Evolutionary conservation across 345 rosid genomes (phyloP).

Genomic region (Populus euphratica): DNA sequence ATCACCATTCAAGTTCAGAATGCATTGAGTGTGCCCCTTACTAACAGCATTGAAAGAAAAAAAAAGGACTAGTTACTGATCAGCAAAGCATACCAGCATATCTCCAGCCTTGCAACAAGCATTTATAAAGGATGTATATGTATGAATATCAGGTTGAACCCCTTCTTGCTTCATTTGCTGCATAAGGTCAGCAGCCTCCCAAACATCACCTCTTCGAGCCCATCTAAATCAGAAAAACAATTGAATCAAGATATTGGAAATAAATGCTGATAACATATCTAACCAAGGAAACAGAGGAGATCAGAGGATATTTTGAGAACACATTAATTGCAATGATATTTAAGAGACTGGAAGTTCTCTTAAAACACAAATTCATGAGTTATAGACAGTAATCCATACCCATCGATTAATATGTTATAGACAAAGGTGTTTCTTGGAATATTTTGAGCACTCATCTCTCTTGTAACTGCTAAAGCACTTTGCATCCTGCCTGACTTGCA

Average conservation of each 20-base stretch:
- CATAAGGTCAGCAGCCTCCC: constrained; percentile 97
- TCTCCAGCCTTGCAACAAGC: constrained; percentile 98
- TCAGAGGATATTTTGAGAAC: neutral
- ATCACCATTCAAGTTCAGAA: neutral
- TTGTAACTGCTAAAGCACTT: constrained; percentile 92
- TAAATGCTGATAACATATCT: neutral
- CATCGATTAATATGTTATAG: constrained; percentile 88
- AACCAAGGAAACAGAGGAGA: neutral
- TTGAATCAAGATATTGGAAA: neutral
- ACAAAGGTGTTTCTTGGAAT: constrained; percentile 75
- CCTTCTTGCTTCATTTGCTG: constrained; percentile 88
- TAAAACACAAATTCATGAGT: constrained; percentile 2
- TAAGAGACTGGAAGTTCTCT: neutral
- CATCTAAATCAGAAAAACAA: constrained; percentile 43
- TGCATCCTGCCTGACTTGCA: constrained; percentile 99
- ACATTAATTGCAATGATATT: neutral
- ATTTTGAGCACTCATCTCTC: constrained; percentile 78
- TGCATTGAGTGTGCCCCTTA: neutral
- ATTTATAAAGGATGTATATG: constrained; percentile 88
- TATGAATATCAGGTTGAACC: constrained; percentile 82
- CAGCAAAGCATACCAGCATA: constrained; percentile 56
- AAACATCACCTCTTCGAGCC: constrained; percentile 96
- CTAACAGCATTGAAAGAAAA: neutral
- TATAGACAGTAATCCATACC: constrained; percentile 40
- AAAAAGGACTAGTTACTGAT: neutral